A percentile compares a stretch with the other conserved stretches of the same genome.
phyloP scores from a whole-genome alignment of 192 early-diverging fungal genomes.

The Linnemannia elongata region DNA sequence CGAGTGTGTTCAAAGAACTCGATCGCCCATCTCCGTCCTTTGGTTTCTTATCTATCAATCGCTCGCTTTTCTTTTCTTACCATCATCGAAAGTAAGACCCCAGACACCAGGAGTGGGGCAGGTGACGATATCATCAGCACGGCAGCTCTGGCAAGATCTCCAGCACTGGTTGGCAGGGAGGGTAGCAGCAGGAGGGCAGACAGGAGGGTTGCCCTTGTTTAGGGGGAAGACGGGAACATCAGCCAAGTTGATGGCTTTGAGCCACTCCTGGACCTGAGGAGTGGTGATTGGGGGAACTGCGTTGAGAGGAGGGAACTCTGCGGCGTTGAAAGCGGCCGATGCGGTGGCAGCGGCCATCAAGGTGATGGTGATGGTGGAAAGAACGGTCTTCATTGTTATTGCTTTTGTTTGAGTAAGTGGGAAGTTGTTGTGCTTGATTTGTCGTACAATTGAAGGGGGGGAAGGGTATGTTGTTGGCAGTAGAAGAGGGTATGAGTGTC shows the following conservation, averaged over 20 bases:
- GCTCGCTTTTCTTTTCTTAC: slow-evolving; percentile 38
- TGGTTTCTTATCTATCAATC: not conserved
- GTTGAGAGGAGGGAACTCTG: slow-evolving; percentile 31
- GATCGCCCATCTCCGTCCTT: not conserved
- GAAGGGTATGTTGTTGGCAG: not conserved
- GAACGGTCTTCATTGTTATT: slow-evolving; percentile 27
- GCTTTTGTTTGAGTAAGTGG: not conserved
- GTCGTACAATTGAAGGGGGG: not conserved
- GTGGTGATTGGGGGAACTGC: slow-evolving; percentile 34
- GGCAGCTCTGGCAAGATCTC: slow-evolving; percentile 42
- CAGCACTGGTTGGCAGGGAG: slow-evolving; percentile 41
- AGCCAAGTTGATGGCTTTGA: slow-evolving; percentile 32
- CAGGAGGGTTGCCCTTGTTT: slow-evolving; percentile 26
- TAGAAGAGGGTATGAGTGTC: not conserved
- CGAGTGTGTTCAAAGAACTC: not conserved
- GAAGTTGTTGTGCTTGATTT: not conserved
- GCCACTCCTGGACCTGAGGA: slow-evolving; percentile 35
- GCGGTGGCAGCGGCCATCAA: slow-evolving; percentile 19
- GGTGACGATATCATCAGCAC: slow-evolving; percentile 12
- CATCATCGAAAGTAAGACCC: slow-evolving; percentile 70
- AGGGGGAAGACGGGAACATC: slow-evolving; percentile 47
- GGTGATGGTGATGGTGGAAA: slow-evolving; percentile 14
- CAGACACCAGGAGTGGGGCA: slow-evolving; percentile 66
- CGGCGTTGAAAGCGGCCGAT: slow-evolving; percentile 32
- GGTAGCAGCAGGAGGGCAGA: slow-evolving; percentile 2